Percentiles rank a stretch among this genome's conserved stretches.
Evolutionary conservation across 371 early-diverging fungal genomes (phyloP).

Genomic region (Rhizopus arrhizus): DNA sequence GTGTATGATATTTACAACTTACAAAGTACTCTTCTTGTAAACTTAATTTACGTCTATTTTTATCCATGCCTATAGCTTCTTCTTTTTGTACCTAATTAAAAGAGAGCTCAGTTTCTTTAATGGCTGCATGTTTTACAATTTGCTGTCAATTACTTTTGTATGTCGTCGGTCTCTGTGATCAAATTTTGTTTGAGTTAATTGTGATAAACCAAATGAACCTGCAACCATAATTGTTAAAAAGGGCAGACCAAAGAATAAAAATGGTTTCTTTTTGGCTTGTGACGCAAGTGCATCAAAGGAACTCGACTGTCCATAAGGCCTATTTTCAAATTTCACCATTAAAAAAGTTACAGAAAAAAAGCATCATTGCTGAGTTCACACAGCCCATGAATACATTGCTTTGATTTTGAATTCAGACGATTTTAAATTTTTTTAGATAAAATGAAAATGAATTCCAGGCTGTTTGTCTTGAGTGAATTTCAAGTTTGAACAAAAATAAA

Average conservation of each 20-base stretch:
- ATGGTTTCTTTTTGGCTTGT: slow-evolving; percentile 49
- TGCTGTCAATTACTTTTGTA: slow-evolving; percentile 26
- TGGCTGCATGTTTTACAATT: slow-evolving; percentile 15
- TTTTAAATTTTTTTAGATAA: too few relatives aligned
- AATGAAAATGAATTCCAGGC: too few relatives aligned
- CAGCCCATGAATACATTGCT: too few relatives aligned
- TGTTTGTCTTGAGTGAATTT: too few relatives aligned
- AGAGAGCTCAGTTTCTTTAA: neutral
- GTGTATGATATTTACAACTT: slow-evolving; percentile 11
- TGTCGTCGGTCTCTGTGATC: slow-evolving; percentile 60
- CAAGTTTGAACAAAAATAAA: too few relatives aligned
- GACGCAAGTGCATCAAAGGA: slow-evolving; percentile 35
- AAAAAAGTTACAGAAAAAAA: slow-evolving; percentile 6
- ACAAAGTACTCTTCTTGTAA: slow-evolving; percentile 72
- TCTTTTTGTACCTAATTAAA: slow-evolving; percentile 60
- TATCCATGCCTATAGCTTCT: slow-evolving; percentile 65
- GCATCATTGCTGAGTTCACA: neutral
- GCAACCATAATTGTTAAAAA: slow-evolving; percentile 60
- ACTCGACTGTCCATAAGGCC: slow-evolving; percentile 37
- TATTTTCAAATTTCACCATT: slow-evolving; percentile 52
- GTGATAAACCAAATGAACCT: slow-evolving; percentile 60
- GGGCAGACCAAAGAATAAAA: slow-evolving; percentile 68
- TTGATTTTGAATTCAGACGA: too few relatives aligned
- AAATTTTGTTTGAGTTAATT: slow-evolving; percentile 65
- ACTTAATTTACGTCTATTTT: slow-evolving; percentile 57